Evolutionary conservation across 257 asterid genomes (phyloP).

Genomic region (Asclepias syriaca): DNA sequence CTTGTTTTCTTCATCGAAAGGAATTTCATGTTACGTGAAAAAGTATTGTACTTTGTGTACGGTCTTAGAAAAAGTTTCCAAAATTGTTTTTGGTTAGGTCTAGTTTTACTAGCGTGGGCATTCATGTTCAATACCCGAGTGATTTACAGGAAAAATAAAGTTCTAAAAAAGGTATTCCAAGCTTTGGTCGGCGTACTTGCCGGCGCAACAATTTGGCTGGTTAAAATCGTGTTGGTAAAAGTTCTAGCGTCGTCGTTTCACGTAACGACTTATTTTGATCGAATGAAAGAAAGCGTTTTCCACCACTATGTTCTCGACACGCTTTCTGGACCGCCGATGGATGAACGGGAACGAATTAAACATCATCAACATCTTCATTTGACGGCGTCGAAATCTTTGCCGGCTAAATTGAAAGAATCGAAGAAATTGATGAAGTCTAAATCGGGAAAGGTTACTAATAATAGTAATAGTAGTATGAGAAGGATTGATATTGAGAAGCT

Average conservation of each 20-base stretch:
- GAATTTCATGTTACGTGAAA: conserved; percentile 52
- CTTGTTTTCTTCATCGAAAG: conserved; percentile 41
- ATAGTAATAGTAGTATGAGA: conserved; percentile 25
- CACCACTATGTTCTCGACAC: conserved; percentile 27
- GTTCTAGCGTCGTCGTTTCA: conserved; percentile 53
- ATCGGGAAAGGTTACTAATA: conserved; percentile 11
- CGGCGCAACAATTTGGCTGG: conserved; percentile 50
- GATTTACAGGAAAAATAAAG: conserved; percentile 28
- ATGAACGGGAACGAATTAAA: conserved; percentile 24
- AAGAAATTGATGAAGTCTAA: conserved; percentile 20
- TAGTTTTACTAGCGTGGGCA: conserved; percentile 45
- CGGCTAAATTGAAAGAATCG: conserved; percentile 29
- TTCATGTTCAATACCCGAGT: conserved; percentile 35
- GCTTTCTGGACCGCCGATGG: conserved; percentile 54
- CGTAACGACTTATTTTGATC: conserved; percentile 24
- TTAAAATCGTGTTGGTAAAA: conserved; percentile 49
- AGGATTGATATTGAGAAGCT: conserved; percentile 54
- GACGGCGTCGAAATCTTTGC: conserved; percentile 28
- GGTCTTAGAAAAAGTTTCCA: conserved; percentile 48
- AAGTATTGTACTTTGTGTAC: conserved; percentile 51
- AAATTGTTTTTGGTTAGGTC: conserved; percentile 52
- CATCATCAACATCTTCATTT: conserved; percentile 12
- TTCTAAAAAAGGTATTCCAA: conserved; percentile 33
- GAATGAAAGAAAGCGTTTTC: not conserved
- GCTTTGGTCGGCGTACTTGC: conserved; percentile 40